Evolutionary conservation across 106 monocot species (phyloP).

Genomic region (Apostasia ramifera): DNA sequence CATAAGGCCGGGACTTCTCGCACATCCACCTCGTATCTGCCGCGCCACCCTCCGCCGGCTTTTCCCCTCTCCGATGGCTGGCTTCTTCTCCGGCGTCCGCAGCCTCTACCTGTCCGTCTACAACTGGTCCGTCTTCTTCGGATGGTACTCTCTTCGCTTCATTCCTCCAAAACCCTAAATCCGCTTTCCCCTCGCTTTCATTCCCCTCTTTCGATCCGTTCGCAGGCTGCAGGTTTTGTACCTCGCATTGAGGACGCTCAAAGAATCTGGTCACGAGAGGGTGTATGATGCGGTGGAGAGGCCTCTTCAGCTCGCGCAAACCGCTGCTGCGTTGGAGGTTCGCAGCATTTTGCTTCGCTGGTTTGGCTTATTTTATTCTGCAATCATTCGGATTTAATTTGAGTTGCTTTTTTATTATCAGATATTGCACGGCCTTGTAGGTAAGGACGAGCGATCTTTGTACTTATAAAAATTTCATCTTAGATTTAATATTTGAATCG

Average conservation of each 20-base stretch:
- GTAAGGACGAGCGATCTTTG: constrained; percentile 19
- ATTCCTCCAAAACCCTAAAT: constrained; percentile 2
- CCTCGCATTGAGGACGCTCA: constrained; percentile 47
- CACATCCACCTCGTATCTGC: too few relatives aligned
- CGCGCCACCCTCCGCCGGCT: background rate
- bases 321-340: constrained; percentile 61
- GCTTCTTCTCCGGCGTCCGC: constrained; percentile 5
- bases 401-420: constrained; percentile 13
- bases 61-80: constrained; percentile 15
- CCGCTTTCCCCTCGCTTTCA: too few relatives aligned
- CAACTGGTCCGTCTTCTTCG: constrained; percentile 20
- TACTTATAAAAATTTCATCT: background rate
- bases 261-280: constrained; percentile 26
- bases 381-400: constrained; percentile 2
- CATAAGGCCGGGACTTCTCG: too few relatives aligned
- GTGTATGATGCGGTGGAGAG: constrained; percentile 64
- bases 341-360: background rate
- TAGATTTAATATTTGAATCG: background rate
- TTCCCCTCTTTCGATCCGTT: background rate
- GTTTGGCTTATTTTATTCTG: background rate
- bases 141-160: constrained; percentile 7
- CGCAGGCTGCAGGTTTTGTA: constrained; percentile 52
- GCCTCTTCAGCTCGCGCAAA: constrained; percentile 67
- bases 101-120: constrained; percentile 22
- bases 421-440: constrained; percentile 57